Evolutionary conservation across 768 basidiomycete species (phyloP), one percentile per base, ranked within the genome.

Genomic region (Russula earlei): DNA sequence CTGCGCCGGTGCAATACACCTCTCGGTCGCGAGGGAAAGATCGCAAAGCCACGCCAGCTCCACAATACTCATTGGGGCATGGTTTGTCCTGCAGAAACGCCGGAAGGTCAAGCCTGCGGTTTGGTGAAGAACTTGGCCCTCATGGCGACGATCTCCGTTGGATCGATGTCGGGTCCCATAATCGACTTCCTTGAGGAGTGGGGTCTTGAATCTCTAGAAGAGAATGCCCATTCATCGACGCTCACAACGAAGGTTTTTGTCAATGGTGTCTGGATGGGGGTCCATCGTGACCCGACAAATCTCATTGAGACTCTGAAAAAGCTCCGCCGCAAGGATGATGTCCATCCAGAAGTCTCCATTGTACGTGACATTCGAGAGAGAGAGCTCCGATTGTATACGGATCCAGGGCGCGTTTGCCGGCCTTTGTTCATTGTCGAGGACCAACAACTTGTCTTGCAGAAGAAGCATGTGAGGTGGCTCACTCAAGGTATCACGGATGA

Each of bases 41-140:
- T 98, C 57, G 96, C 96, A 44, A 98, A 98, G 69, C 96, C 96
- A 54, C 96, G 96, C 64, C 96, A 99, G 65, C 75, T 99, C 53
- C 96, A 99, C 70, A 99, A 99, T 66, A 97, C 96, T 0, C 96
- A 99, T 65, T 99, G 96, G 96, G 96, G 96, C 36, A 98, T 99
- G 96, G 96, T 99, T 19, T 99, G 96, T 67, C 96, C 96, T 41
- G 96, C 96, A 37, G 96, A 99, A 70, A 99, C 96, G 4, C 96
- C 96, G 1, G 96, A 99, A 82, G 96, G 96, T 44, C 96, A 98
- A 69, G 96, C 96, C 58, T 99, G 96, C 72, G 96, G 96, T 72
- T 81, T 98, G 42, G 96, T 98, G 72, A 98, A 99, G 75, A 98
- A 99, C 71, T 74, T 99, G 55, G 91, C 96, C 0, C 82, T 98